Evolutionary conservation across 2,329 filamentous ascomycete genomes (phyloP).

Genomic region (Colletotrichum trifolii): DNA sequence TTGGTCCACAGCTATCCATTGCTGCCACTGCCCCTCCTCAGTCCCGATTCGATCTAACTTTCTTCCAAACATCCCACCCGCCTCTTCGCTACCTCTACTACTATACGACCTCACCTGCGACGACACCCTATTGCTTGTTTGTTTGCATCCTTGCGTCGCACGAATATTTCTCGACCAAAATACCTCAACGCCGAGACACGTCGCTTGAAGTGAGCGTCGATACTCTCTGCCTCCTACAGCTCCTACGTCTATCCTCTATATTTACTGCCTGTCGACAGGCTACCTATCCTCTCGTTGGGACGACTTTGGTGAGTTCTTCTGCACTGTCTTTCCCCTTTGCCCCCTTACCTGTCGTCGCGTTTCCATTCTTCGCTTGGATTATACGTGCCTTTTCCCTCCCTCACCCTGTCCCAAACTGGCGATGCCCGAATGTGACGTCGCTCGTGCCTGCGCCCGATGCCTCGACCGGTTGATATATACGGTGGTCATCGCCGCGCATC

Average conservation of each 20-base stretch:
- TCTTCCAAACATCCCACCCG: background rate
- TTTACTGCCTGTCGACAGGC: conserved; percentile 23
- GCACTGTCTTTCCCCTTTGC: background rate
- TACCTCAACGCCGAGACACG: conserved; percentile 9
- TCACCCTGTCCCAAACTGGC: background rate
- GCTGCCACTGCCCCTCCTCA: background rate
- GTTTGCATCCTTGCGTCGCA: conserved; percentile 5
- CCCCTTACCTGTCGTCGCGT: conserved; percentile 1
- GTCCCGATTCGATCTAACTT: conserved; percentile 13
- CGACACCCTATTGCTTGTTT: conserved; percentile 20
- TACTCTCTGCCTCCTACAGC: background rate
- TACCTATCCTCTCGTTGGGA: conserved; percentile 6
- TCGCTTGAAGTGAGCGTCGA: conserved; percentile 20
- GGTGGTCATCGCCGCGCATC: background rate
- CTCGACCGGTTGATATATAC: background rate
- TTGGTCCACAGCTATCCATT: conserved; percentile 11
- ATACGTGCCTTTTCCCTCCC: conserved; percentile 8
- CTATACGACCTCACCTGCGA: conserved; percentile 1
- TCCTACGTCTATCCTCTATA: conserved; percentile 6
- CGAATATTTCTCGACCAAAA: conserved; percentile 11
- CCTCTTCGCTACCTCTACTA: too few relatives aligned
- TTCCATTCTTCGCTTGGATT: background rate
- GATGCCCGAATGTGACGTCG: conserved; percentile 26
- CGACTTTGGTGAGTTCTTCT: conserved; percentile 27
- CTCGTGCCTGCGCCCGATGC: conserved; percentile 2